Percentiles rank a stretch among this genome's conserved stretches.
phyloP scores from a whole-genome alignment of 75 land plant species.

The Picea glauca region DNA sequence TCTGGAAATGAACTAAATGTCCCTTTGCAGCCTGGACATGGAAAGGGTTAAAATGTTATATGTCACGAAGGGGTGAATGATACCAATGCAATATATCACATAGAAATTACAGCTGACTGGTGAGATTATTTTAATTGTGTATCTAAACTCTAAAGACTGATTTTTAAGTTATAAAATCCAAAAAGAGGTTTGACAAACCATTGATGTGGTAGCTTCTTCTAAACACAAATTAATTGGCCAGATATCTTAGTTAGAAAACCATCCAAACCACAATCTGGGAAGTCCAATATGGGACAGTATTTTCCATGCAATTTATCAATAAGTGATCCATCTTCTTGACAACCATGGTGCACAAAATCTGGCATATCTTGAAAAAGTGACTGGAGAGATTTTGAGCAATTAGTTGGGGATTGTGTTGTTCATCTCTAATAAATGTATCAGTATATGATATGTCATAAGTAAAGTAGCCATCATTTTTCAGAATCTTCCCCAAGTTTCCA shows the following conservation, averaged over 20 bases:
- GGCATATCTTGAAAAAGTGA: constrained; percentile 23
- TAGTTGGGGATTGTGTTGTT: constrained; percentile 12
- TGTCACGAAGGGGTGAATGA: not conserved
- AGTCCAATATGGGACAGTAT: constrained; percentile 27
- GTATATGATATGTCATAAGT: not conserved
- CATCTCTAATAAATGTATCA: not conserved
- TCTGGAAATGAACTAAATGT: not conserved
- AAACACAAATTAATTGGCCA: not conserved
- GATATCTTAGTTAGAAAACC: not conserved
- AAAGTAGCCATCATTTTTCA: constrained; percentile 18
- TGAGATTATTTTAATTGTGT: no score
- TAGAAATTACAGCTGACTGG: no score
- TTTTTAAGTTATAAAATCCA: no score
- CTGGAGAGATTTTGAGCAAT: constrained; percentile 9
- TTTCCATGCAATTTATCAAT: constrained; percentile 23
- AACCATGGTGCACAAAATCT: constrained; percentile 33
- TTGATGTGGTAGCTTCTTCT: not conserved
- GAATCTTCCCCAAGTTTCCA: constrained; percentile 18
- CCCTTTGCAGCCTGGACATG: not conserved
- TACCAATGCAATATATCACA: no score
- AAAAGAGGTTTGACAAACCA: not conserved
- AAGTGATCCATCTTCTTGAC: constrained; percentile 25
- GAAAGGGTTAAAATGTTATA: not conserved
- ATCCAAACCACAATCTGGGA: constrained; percentile 19
- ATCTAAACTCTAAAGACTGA: no score